phyloP scores from a whole-genome alignment of 441 rosid genomes.

The Pelargonium cotyledonis region DNA sequence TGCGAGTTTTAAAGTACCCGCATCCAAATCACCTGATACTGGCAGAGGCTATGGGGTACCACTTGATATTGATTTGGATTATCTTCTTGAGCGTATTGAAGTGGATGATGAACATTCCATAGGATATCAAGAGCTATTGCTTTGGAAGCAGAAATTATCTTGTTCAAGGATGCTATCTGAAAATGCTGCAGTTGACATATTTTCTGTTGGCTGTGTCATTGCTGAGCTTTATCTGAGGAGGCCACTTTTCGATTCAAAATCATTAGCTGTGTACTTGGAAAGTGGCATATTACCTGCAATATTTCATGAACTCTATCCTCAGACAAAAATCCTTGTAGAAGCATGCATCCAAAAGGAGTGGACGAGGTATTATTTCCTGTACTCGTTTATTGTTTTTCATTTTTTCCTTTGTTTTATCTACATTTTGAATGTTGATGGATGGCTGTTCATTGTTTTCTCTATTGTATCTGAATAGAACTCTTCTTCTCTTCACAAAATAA shows the following conservation, averaged over 20 bases:
- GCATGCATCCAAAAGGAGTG: slow-evolving; percentile 73
- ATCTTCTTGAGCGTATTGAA: slow-evolving; percentile 69
- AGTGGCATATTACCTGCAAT: slow-evolving; percentile 50
- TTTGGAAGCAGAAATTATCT: slow-evolving; percentile 59
- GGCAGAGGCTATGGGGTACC: slow-evolving; percentile 30
- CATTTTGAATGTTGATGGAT: not conserved
- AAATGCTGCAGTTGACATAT: slow-evolving; percentile 58
- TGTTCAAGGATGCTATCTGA: slow-evolving; percentile 29
- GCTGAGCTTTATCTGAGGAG: slow-evolving; percentile 74
- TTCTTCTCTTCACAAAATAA: slow-evolving; percentile 29
- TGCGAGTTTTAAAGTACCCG: slow-evolving; percentile 21
- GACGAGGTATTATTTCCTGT: slow-evolving; percentile 43
- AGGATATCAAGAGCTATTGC: slow-evolving; percentile 61
- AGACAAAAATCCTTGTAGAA: slow-evolving; percentile 59
- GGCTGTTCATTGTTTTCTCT: slow-evolving; percentile 10
- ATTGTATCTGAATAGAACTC: slow-evolving; percentile 6
- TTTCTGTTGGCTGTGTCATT: slow-evolving; percentile 73
- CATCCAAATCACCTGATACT: slow-evolving; percentile 29
- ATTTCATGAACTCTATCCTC: slow-evolving; percentile 68
- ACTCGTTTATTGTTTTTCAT: not conserved
- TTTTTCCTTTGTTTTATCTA: not conserved
- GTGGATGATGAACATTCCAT: slow-evolving; percentile 44
- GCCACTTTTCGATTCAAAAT: slow-evolving; percentile 70
- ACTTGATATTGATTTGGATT: slow-evolving; percentile 40
- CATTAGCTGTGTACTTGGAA: slow-evolving; percentile 48